Conservation (phyloP, 352 stramenopile species). For the Phytophthora sp. region DNA sequence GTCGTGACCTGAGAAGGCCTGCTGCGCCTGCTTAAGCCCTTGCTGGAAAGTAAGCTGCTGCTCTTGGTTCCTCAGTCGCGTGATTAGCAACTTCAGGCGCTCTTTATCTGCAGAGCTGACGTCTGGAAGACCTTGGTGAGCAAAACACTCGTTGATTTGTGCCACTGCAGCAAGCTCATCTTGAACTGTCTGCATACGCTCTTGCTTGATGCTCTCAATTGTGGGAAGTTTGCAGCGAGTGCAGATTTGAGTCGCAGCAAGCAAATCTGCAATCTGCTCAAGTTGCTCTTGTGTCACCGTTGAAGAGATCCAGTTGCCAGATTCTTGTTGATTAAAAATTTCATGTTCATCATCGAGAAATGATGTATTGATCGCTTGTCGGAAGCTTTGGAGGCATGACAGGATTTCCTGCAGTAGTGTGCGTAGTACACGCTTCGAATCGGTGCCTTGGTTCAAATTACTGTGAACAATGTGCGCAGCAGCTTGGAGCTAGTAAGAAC, state of each 20-base stretch:
- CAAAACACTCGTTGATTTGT: conserved; percentile 18
- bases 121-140: not conserved
- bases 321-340: not conserved
- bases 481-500: conserved; percentile 32
- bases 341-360: conserved; percentile 10
- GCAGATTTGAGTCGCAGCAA: conserved; percentile 6
- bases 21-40: conserved; percentile 30
- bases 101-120: not conserved
- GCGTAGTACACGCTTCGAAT: conserved; percentile 6
- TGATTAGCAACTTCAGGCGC: conserved; percentile 21
- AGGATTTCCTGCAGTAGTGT: conserved; percentile 22
- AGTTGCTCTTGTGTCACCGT: conserved; percentile 7
- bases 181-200: conserved; percentile 1
- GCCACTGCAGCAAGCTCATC: conserved; percentile 21
- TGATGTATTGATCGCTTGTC: conserved; percentile 11
- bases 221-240: conserved; percentile 16
- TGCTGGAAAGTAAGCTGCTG: conserved; percentile 43
- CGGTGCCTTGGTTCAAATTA: not conserved
- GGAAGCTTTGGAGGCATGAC: conserved; percentile 30
- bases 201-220: conserved; percentile 15
- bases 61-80: conserved; percentile 31
- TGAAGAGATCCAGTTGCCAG: not conserved
- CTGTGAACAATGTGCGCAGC: conserved; percentile 22
- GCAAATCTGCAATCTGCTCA: conserved; percentile 8
- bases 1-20: conserved; percentile 6